Evolutionary conservation across 2,329 filamentous ascomycete species (phyloP), one percentile per base, ranked within the genome.

Genomic region (Podosphaera aphanis): DNA sequence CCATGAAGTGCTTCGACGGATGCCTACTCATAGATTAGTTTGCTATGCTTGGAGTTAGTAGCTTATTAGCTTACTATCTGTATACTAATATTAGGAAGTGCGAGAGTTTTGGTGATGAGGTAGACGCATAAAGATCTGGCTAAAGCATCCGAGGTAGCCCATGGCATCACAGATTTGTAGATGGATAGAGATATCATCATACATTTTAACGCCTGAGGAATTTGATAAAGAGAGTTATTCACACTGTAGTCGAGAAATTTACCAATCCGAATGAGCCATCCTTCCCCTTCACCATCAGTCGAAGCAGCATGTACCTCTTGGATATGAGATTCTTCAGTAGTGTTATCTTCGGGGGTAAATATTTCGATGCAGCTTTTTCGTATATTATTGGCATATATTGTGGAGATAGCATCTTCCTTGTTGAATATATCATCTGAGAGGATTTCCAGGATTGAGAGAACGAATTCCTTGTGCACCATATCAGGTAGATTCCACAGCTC

Each of bases 371-470:
- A 81, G 10, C 83, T 83, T 59, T 84, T 82, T 59, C 85, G 93
- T 50, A 98, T 71, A 46, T 83, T 74, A 44, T 78, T 80, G 58
- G 88, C 83, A 51, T 88, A 76, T 55, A 93, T 66, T 15, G 81
- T 80, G 13, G 88, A 85, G 3, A 85, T 77, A 1, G 82, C 72
- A 61, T 95, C 90, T 57, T 95, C 90, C 31, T 83, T 77, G 53
- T 81, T 83, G 63, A 95, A 93, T 44, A 94, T 76, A 60, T 95
- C 90, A 54, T 95, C 90, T 2, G 88, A 93, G 29, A 98, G 69
- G 16, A 80, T 86, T 64, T 95, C 90, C 44, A 98, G 69, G 39
- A 95, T 74, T 49, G 79, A 80, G 29, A 98, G 70, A 27, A 94
- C 86, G 46, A 95, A 73, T 59, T 90, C 81, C 62, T 92, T 90